These are phyloP conservation scores for Suhomyces panamericanus DNA, from an alignment of 1,139 yeast genomes.

Conservation along the genomic window DNA sequence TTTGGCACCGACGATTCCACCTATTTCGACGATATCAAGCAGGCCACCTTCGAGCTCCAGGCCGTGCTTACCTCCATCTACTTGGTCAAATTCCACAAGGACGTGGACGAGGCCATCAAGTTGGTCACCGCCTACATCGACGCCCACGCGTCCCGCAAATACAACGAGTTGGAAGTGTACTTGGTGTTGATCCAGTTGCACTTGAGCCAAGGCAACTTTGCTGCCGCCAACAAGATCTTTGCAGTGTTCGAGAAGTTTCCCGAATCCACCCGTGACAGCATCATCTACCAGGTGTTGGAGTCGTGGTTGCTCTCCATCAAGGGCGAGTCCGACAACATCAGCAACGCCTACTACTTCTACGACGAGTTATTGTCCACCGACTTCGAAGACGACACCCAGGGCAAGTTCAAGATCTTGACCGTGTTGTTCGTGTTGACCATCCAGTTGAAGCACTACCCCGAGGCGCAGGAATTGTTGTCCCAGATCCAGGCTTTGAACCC, in stretches of 20 bases:
- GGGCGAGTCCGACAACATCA: constrained; percentile 59
- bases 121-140: constrained; percentile 26
- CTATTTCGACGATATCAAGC: constrained; percentile 37
- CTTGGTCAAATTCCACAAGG: constrained; percentile 40
- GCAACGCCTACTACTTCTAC: constrained; percentile 66
- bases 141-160: constrained; percentile 15
- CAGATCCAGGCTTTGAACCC: constrained; percentile 41
- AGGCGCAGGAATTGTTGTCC: constrained; percentile 47
- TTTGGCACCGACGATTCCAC: constrained; percentile 37
- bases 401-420: constrained; percentile 38
- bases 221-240: constrained; percentile 39
- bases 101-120: constrained; percentile 41
- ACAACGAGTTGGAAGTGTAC: constrained; percentile 45
- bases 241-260: constrained; percentile 42
- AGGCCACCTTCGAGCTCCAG: constrained; percentile 35
- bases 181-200: constrained; percentile 46
- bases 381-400: constrained; percentile 39
- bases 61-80: constrained; percentile 47
- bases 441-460: constrained; percentile 47
- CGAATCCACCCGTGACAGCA: constrained; percentile 55
- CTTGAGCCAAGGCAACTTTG: constrained; percentile 40
- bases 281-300: constrained; percentile 67
- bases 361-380: constrained; percentile 64
- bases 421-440: constrained; percentile 44
- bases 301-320: constrained; percentile 58